A percentile compares a stretch with the other conserved stretches of the same genome.
These are phyloP conservation scores for Didymella pomorum DNA, from an alignment of 2,329 filamentous ascomycete species.

Conservation along the genomic window DNA sequence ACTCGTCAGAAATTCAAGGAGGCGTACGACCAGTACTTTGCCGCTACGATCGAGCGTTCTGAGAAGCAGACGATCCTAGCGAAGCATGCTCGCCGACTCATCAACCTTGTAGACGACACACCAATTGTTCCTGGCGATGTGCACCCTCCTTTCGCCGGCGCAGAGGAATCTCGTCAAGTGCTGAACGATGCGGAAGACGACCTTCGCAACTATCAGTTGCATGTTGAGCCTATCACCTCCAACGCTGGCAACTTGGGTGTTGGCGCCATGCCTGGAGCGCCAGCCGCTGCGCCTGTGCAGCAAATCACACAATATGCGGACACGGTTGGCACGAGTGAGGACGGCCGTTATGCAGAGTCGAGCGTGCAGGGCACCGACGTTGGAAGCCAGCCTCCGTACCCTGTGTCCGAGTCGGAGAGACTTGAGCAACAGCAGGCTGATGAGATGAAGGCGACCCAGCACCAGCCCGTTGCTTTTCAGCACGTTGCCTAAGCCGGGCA, in stretches of 20 bases:
- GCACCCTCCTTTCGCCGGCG: slow-evolving; percentile 72
- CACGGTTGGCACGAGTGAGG: slow-evolving; percentile 28
- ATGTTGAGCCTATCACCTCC: slow-evolving; percentile 62
- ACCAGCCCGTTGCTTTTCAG: slow-evolving; percentile 7
- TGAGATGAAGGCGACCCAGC: slow-evolving; percentile 6
- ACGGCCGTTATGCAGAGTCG: slow-evolving; percentile 34
- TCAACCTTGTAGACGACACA: slow-evolving; percentile 87
- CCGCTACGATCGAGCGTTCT: slow-evolving; percentile 90
- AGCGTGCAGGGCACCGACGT: slow-evolving; percentile 32
- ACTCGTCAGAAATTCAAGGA: slow-evolving; percentile 97
- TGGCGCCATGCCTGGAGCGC: slow-evolving; percentile 54
- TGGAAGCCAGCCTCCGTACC: slow-evolving; percentile 39
- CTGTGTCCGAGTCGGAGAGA: slow-evolving; percentile 42
- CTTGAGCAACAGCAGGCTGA: slow-evolving; percentile 35
- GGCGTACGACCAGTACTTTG: slow-evolving; percentile 87
- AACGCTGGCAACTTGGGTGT: slow-evolving; percentile 58
- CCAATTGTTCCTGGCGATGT: slow-evolving; percentile 87
- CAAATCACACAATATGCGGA: slow-evolving; percentile 7
- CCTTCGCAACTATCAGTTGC: slow-evolving; percentile 75
- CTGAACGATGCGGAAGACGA: slow-evolving; percentile 93
- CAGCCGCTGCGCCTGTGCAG: background rate
- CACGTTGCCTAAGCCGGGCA: slow-evolving; percentile 9
- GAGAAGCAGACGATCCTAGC: slow-evolving; percentile 97
- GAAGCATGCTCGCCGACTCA: slow-evolving; percentile 83
- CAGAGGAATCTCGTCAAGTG: slow-evolving; percentile 77